Evolutionary conservation across 2,329 filamentous ascomycete species (phyloP).

Genomic region (Sclerotinia sclerotiorum): DNA sequence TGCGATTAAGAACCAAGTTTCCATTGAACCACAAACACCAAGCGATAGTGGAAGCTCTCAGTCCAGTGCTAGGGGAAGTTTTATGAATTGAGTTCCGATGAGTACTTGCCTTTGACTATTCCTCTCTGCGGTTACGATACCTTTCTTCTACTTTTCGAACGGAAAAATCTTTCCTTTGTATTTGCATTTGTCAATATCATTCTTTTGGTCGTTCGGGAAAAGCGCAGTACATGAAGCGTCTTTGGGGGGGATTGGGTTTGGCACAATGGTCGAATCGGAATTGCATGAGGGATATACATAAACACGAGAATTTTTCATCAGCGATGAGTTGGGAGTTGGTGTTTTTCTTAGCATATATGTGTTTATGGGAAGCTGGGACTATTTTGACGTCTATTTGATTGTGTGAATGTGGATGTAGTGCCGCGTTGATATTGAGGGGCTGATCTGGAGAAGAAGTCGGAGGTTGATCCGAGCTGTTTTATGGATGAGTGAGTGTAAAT

Average conservation of each 20-base stretch:
- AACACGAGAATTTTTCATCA: conserved; percentile 8
- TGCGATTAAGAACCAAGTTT: conserved; percentile 61
- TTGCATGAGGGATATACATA: conserved; percentile 6
- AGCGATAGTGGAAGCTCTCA: conserved; percentile 48
- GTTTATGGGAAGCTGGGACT: conserved; percentile 11
- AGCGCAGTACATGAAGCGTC: conserved; percentile 18
- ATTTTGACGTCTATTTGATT: conserved; percentile 4
- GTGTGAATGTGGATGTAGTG: conserved; percentile 7
- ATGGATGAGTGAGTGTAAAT: neutral
- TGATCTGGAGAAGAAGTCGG: neutral
- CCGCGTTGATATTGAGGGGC: neutral
- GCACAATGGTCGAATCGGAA: conserved; percentile 11
- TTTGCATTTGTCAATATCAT: conserved; percentile 1
- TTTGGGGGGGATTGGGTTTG: conserved; percentile 8
- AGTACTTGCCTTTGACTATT: neutral
- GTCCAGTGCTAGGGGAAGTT: conserved; percentile 34
- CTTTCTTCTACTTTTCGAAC: conserved; percentile 1
- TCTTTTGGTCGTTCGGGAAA: neutral
- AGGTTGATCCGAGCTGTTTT: neutral
- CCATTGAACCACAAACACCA: conserved; percentile 61
- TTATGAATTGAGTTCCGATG: conserved; percentile 2
- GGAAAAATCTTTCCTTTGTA: neutral
- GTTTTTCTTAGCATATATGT: conserved; percentile 8
- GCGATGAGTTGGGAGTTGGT: conserved; percentile 15
- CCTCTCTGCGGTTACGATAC: neutral